Evolutionary conservation across 1,284 basidiomycete genomes (phyloP).

Genomic region (Tilletia indica): DNA sequence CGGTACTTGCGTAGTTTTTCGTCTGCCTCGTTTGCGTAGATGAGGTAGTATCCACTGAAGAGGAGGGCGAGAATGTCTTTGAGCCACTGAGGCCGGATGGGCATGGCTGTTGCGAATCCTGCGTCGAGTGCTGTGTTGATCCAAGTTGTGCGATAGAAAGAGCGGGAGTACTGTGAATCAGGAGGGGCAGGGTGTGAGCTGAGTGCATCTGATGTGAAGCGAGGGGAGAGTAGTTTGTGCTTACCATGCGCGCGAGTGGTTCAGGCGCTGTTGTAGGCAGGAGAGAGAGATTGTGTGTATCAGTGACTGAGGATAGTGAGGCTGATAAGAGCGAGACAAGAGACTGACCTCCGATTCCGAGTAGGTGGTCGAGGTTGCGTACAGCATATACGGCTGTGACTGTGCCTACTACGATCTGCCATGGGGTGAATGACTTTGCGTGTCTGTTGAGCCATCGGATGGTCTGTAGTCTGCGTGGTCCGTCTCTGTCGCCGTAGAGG

Average conservation of each 20-base stretch:
- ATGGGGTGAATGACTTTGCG: conserved; percentile 73
- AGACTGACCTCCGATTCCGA: conserved; percentile 74
- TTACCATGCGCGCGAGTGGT: conserved; percentile 68
- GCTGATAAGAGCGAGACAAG: background rate
- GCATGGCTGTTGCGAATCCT: conserved; percentile 92
- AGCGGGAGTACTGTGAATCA: conserved; percentile 67
- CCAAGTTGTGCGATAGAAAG: conserved; percentile 97
- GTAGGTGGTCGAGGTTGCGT: conserved; percentile 79
- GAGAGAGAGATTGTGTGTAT: background rate
- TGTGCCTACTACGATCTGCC: conserved; percentile 84
- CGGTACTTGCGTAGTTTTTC: conserved; percentile 80
- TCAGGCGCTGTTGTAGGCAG: conserved; percentile 68
- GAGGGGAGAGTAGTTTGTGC: conserved; percentile 4
- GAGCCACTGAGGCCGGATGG: conserved; percentile 86
- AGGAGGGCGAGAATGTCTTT: conserved; percentile 68
- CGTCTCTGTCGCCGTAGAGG: conserved; percentile 32
- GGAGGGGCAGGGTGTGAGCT: too few relatives aligned
- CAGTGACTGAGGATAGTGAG: background rate
- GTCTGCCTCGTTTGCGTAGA: conserved; percentile 88
- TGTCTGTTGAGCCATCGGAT: conserved; percentile 8
- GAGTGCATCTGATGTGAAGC: background rate
- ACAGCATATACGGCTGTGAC: conserved; percentile 80
- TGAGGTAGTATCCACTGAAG: conserved; percentile 86
- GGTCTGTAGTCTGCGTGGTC: conserved; percentile 24
- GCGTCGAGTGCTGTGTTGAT: conserved; percentile 83